phyloP scores from a whole-genome alignment of 2,329 filamentous ascomycete genomes.

The Mariannaea sp. region DNA sequence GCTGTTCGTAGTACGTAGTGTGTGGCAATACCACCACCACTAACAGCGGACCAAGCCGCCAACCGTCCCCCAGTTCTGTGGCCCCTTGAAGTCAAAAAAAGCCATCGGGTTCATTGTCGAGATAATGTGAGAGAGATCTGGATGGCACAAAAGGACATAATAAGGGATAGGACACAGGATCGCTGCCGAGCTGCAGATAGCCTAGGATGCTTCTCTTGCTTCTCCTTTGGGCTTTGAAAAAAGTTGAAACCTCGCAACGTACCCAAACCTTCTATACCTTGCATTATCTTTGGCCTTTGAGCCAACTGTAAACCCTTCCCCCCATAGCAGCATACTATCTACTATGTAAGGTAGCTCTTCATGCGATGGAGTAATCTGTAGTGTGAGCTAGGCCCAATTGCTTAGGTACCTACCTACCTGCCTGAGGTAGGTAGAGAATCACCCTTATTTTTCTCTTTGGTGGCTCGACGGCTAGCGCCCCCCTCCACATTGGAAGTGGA shows the following conservation, averaged over 20 bases:
- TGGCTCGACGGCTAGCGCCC: constrained; percentile 9
- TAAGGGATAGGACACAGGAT: too few relatives aligned
- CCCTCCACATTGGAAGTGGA: neutral
- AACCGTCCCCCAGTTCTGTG: constrained; percentile 17
- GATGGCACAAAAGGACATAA: too few relatives aligned
- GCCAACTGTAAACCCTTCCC: too few relatives aligned
- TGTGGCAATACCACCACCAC: constrained; percentile 10
- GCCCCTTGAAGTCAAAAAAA: constrained; percentile 21
- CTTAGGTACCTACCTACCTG: too few relatives aligned
- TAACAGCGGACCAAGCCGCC: constrained; percentile 27
- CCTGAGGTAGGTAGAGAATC: neutral
- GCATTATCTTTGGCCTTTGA: too few relatives aligned
- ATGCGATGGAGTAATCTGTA: too few relatives aligned
- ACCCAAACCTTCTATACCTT: neutral
- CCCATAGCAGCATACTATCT: too few relatives aligned
- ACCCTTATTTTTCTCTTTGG: neutral
- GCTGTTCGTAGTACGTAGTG: constrained; percentile 2
- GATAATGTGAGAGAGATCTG: too few relatives aligned
- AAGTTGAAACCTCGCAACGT: neutral
- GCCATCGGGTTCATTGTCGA: constrained; percentile 19
- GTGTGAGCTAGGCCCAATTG: constrained; percentile 7
- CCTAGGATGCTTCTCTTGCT: neutral
- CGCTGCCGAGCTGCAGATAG: too few relatives aligned
- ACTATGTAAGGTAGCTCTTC: too few relatives aligned
- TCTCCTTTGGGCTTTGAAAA: neutral